phyloP scores from a whole-genome alignment of 805 yeast genomes.

The Metschnikowia cubensis region DNA sequence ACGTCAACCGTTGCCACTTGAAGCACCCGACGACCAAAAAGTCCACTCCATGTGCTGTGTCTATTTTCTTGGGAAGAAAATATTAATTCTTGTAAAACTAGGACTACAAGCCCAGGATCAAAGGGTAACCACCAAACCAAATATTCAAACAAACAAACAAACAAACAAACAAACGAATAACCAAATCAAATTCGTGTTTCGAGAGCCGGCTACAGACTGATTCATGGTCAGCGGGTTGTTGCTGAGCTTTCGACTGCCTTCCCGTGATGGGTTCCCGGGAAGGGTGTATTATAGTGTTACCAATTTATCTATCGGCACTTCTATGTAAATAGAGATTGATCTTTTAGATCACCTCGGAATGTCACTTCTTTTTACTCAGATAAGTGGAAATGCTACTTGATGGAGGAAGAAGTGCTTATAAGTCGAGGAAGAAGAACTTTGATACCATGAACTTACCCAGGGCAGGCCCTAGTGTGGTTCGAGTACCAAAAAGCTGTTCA shows the following conservation, averaged over 20 bases:
- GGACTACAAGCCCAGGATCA: not conserved
- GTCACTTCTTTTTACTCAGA: not conserved
- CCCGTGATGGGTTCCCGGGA: constrained; percentile 1
- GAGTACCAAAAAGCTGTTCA: not conserved
- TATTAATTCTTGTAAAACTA: not conserved
- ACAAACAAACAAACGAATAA: too few species aligned
- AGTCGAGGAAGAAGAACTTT: not conserved
- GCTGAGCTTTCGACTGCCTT: not conserved
- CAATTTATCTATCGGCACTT: not conserved
- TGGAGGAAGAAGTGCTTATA: not conserved
- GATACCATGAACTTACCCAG: not conserved
- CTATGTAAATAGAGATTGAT: not conserved
- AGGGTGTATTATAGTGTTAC: constrained; percentile 4
- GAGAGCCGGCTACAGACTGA: not conserved
- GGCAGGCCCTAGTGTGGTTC: not conserved
- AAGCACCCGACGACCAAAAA: constrained; percentile 21
- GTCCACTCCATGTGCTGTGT: constrained; percentile 27
- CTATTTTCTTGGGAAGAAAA: constrained; percentile 40
- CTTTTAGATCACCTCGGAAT: not conserved
- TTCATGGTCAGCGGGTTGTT: not conserved
- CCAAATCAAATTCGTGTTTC: not conserved
- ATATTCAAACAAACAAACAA: not conserved
- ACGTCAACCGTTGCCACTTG: constrained; percentile 36
- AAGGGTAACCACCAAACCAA: not conserved
- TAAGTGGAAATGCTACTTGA: not conserved